Percentiles rank a stretch among this genome's conserved stretches.
phyloP scores from a whole-genome alignment of 805 yeast genomes.

The Candida gorgasii region DNA sequence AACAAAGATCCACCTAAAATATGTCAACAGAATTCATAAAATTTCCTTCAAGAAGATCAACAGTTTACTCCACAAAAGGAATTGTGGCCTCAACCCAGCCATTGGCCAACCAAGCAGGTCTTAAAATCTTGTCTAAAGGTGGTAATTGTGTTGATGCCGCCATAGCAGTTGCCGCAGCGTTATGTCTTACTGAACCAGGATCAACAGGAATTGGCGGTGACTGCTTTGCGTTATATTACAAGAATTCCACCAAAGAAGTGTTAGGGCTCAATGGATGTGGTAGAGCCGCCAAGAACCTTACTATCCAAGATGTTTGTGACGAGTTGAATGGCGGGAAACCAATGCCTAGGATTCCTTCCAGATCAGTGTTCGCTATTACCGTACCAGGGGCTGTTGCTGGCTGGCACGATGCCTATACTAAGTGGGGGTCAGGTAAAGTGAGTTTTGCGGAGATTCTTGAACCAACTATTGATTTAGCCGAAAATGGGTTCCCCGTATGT shows the following conservation, averaged over 20 bases:
- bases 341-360: constrained; percentile 49
- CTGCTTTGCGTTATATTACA: constrained; percentile 63
- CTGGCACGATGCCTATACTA: constrained; percentile 68
- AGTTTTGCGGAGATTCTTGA: constrained; percentile 55
- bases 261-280: constrained; percentile 79
- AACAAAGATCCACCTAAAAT: neutral
- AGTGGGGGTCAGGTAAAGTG: constrained; percentile 74
- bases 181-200: constrained; percentile 57
- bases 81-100: constrained; percentile 78
- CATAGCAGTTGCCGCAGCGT: constrained; percentile 58
- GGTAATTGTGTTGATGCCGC: constrained; percentile 74
- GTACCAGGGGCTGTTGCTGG: constrained; percentile 84
- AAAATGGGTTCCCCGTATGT: constrained; percentile 64
- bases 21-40: constrained; percentile 23
- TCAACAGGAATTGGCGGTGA: constrained; percentile 71
- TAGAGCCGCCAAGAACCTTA: constrained; percentile 54
- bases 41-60: constrained; percentile 65
- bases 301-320: constrained; percentile 48
- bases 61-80: constrained; percentile 71
- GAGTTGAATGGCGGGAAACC: constrained; percentile 40
- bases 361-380: constrained; percentile 60
- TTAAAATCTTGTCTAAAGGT: constrained; percentile 63
- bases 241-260: constrained; percentile 49
- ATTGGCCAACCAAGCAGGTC: constrained; percentile 72
- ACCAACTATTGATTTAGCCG: constrained; percentile 71